Conservation (phyloP, 768 basidiomycete species). For the Phlegmacium glaucopus region DNA sequence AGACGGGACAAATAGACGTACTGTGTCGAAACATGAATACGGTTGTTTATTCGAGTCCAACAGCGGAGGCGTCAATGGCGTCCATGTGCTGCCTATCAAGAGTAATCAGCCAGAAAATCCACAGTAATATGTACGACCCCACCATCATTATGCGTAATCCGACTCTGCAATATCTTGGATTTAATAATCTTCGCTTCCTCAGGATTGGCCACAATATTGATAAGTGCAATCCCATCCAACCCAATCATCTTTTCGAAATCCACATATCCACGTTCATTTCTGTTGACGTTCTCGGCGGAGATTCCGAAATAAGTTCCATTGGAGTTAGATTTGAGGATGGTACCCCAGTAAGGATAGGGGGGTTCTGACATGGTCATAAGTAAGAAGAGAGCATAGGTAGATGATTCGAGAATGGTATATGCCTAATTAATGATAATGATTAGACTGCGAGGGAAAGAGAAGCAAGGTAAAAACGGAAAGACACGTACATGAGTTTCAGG, state of each 20-base stretch:
- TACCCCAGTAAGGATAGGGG: slow-evolving; percentile 79
- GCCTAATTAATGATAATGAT: slow-evolving; percentile 43
- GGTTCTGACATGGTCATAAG: slow-evolving; percentile 91
- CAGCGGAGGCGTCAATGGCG: slow-evolving; percentile 69
- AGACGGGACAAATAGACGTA: slow-evolving; percentile 28
- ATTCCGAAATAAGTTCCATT: slow-evolving; percentile 97
- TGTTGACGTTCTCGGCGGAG: slow-evolving; percentile 84
- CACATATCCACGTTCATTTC: slow-evolving; percentile 83
- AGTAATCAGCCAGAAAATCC: not conserved
- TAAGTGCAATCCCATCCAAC: slow-evolving; percentile 90
- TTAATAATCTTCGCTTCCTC: slow-evolving; percentile 68
- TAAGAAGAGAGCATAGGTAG: slow-evolving; percentile 89
- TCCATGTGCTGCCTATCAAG: slow-evolving; percentile 78
- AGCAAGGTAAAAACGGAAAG: not conserved
- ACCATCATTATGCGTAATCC: slow-evolving; percentile 98
- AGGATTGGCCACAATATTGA: slow-evolving; percentile 87
- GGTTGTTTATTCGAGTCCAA: slow-evolving; percentile 68
- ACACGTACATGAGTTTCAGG: slow-evolving; percentile 81
- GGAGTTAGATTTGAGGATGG: slow-evolving; percentile 92
- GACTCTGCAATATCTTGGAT: slow-evolving; percentile 72
- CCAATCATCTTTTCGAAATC: slow-evolving; percentile 99
- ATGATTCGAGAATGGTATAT: slow-evolving; percentile 93
- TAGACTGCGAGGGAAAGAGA: not conserved
- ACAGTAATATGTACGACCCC: slow-evolving; percentile 16
- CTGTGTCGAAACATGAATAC: slow-evolving; percentile 71